Evolutionary conservation across 1,284 basidiomycete genomes (phyloP), one percentile per base, ranked within the genome.

Genomic region (Rhodotorula sp.): DNA sequence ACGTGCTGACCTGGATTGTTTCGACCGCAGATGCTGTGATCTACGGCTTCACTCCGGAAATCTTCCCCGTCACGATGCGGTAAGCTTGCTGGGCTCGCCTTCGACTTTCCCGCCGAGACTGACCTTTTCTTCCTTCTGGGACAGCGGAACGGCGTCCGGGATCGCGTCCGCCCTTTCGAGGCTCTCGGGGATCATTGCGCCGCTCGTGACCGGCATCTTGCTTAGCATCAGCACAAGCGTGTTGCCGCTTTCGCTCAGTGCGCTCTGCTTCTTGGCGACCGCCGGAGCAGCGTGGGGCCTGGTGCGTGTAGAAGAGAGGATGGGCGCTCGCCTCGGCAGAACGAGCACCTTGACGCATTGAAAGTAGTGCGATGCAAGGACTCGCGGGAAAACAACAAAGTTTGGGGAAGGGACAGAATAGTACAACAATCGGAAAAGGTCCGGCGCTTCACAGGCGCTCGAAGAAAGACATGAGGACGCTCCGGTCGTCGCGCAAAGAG

Each of bases 141-240:
- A 93, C 10, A 87, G 93, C 72, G 94, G 94, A 34, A 95, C 93
- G 12, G 93, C 93, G 1, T 92, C 91, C 78, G 93, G 94, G 0
- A 91, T 92, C 64, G 93, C 93, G 0, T 93, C 92, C 3, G 93
- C 93, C 5, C 82, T 96, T 1, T 93, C 91, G 29, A 85, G 93
- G 80, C 88, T 96, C 89, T 90, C 93, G 5, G 94, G 94, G 3
- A 93, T 97, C 86, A 87, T 92, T 49, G 92, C 93, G 0, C 93
- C 94, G 0, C 86, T 97, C 51, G 81, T 91, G 7, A 93, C 94
- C 0, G 94, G 94, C 0, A 80, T 85, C n/a, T 85, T 97, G 12
- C 85, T 97, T 29, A 79, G 84, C 93, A 62, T 85, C 89, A 46
- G 52, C 29, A 54, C 26, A 70, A 84, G 86, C 5, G 87, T 90